Conservation (phyloP, 805 yeast genomes). For the Wickerhamia fluorescens region DNA sequence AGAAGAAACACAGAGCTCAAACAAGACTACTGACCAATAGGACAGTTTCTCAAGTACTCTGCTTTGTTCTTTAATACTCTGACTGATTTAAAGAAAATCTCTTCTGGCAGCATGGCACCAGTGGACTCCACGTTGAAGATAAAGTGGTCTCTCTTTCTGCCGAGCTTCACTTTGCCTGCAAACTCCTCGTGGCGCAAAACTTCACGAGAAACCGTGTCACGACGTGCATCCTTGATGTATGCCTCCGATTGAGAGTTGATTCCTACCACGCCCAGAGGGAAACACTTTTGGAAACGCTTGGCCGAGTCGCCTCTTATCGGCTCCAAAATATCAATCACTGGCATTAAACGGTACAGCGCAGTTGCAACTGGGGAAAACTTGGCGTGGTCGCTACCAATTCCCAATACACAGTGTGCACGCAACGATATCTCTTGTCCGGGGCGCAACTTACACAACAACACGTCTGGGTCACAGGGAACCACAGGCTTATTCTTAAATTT, state of each 20-base stretch:
- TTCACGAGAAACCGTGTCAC: constrained; percentile 95
- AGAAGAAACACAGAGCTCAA: no score
- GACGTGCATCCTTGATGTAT: constrained; percentile 79
- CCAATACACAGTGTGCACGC: constrained; percentile 84
- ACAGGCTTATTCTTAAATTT: constrained; percentile 61
- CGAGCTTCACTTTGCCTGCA: constrained; percentile 80
- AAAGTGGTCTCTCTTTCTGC: constrained; percentile 87
- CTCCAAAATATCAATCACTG: constrained; percentile 68
- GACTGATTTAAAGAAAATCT: constrained; percentile 86
- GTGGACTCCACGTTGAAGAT: constrained; percentile 91
- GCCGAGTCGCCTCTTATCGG: constrained; percentile 79
- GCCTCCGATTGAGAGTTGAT: constrained; percentile 65
- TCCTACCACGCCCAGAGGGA: constrained; percentile 88
- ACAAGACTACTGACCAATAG: constrained; percentile 39
- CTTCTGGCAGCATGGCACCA: constrained; percentile 97
- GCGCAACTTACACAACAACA: constrained; percentile 83
- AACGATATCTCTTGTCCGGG: constrained; percentile 96
- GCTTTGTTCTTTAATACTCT: constrained; percentile 82
- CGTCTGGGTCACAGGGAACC: constrained; percentile 79
- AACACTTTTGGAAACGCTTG: constrained; percentile 74
- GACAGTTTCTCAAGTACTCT: constrained; percentile 70
- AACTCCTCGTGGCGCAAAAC: constrained; percentile 92
- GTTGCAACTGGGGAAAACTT: constrained; percentile 96
- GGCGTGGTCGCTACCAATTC: constrained; percentile 93
- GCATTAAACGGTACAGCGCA: constrained; percentile 90